Base-by-base conservation (phyloP, 2,329 filamentous ascomycete genomes). In the Verticillium klebahnii region DNA sequence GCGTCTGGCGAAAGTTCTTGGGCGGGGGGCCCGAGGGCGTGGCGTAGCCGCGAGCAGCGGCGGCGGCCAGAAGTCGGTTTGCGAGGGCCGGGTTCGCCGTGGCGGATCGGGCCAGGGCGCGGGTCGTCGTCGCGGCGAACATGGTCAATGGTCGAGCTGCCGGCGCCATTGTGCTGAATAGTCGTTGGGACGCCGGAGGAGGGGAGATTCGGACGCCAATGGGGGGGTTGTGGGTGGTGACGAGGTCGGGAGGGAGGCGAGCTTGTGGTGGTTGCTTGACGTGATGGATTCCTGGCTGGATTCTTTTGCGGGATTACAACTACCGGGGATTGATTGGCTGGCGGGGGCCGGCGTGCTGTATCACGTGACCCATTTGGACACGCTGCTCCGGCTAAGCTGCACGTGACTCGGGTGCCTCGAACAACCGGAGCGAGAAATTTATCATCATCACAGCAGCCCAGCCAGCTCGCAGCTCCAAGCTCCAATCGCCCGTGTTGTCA, bases 21-120 rank as follows among this genome's bases (percentile, higher is more conserved):
- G 92, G 90, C 68, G 92, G 92, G 68, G 91, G 87, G 57, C 93
- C 92, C 67, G 85, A 82, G 66, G 92, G 92, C 57, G 91, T 88
- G 68, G 89, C 87, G 68, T 87, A 87, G 66, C 72, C 60, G 45
- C 64, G 64, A 34, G 56, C 55, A 54, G 62, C 60, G 40, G 63
- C 58, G 52, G 63, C 63, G 34, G 64, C 64, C 57, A 66, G 63
- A 37, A 66, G 25, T 14, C 64, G 62, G 57, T 50, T 39, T 40
- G 60, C 60, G 58, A 63, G 39, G 50, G 59, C 60, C 55, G 56
- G 63, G 59, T 39, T 60, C 19, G 40, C 64, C 55, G 62, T 60
- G 37, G 63, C 61, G 36, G 64, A 61, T 50, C 63, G 61, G 40
- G 61, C 61, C 57, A 66, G 57, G 23, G 45, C 23, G 19, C 25